These are phyloP conservation scores for Hymenoscyphus linearis DNA, from an alignment of 2,329 filamentous ascomycete species.

Conservation along the genomic window DNA sequence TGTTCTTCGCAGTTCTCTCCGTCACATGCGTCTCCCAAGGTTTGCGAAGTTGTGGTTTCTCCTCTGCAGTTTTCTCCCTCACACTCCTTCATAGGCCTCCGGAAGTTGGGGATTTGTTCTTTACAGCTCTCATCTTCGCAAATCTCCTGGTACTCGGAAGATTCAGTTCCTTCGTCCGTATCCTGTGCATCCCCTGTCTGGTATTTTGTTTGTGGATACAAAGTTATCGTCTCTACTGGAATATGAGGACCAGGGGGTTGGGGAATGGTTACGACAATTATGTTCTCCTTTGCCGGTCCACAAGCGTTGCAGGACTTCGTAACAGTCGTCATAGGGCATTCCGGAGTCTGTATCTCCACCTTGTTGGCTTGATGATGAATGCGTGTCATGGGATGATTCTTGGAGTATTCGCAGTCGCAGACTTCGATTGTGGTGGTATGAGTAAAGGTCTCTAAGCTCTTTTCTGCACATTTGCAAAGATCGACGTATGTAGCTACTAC, in stretches of 20 bases:
- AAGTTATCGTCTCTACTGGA: neutral
- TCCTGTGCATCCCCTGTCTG: neutral
- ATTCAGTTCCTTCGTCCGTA: neutral
- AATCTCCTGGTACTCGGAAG: neutral
- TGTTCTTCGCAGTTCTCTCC: neutral
- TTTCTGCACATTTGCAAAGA: neutral
- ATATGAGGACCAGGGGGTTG: neutral
- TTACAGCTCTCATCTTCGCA: neutral
- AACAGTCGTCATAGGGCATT: neutral
- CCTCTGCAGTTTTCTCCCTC: neutral
- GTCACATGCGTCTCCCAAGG: neutral
- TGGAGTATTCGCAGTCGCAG: neutral
- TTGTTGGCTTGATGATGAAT: neutral
- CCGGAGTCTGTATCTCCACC: neutral
- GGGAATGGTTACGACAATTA: neutral
- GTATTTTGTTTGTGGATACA: neutral
- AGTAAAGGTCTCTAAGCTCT: neutral
- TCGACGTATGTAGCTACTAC: constrained; percentile 2
- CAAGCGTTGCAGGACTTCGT: constrained; percentile 2
- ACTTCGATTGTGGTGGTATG: neutral
- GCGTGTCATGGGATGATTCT: neutral
- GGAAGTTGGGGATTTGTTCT: no score
- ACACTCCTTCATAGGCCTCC: neutral
- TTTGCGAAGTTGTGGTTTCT: neutral
- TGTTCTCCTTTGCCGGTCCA: neutral